A percentile compares a stretch with the other conserved stretches of the same genome.
phyloP scores from a whole-genome alignment of 345 rosid species.

The Boechera divaricarpa region DNA sequence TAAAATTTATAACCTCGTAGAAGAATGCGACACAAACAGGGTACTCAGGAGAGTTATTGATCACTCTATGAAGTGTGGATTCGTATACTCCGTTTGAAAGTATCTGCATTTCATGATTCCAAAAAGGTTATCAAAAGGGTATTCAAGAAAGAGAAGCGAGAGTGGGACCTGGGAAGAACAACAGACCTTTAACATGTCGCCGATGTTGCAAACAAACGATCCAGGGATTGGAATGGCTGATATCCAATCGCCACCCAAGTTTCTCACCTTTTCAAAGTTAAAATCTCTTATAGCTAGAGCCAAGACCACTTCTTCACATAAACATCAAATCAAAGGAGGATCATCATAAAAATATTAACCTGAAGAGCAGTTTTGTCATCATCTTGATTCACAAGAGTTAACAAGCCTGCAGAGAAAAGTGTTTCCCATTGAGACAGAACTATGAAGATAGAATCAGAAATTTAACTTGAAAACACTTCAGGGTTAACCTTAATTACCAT shows the following conservation, averaged over 20 bases:
- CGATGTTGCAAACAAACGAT: conserved; percentile 87
- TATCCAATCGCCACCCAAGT: conserved; percentile 82
- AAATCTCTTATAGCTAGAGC: background rate
- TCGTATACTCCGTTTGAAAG: conserved; percentile 81
- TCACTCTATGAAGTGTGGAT: conserved; percentile 76
- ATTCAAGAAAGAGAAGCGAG: conserved; percentile 10
- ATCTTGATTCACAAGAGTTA: conserved; percentile 89
- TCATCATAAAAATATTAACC: conserved; percentile 41
- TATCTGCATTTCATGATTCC: conserved; percentile 55
- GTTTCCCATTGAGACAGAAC: conserved; percentile 10
- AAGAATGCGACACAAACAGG: conserved; percentile 76
- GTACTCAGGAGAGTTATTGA: conserved; percentile 62
- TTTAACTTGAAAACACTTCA: background rate
- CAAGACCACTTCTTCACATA: background rate
- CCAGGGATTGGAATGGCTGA: conserved; percentile 85
- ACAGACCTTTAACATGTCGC: conserved; percentile 90
- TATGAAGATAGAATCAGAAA: background rate
- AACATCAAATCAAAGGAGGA: background rate
- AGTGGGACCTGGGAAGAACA: background rate
- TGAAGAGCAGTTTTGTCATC: conserved; percentile 71
- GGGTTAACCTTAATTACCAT: conserved; percentile 55
- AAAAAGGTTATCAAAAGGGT: background rate
- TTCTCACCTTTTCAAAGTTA: conserved; percentile 65
- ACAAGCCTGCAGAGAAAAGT: conserved; percentile 51
- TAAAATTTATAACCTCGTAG: conserved; percentile 64